Percentiles rank a stretch among this genome's conserved stretches.
Conservation (phyloP, 2,329 filamentous ascomycete species). For the Periconia sp. region DNA sequence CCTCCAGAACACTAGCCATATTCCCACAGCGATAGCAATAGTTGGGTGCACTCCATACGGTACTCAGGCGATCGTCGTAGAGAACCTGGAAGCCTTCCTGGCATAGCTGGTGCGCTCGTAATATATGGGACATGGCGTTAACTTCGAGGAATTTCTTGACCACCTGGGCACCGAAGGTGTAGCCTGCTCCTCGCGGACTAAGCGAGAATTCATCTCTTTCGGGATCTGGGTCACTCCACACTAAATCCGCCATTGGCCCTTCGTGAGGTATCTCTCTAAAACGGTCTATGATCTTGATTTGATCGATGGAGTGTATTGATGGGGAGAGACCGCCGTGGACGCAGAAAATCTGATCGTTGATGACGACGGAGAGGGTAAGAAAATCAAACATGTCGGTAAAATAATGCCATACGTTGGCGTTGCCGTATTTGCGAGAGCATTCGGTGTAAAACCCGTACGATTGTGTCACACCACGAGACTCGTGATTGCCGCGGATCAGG, state of each 20-base stretch:
- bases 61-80: constrained; percentile 91
- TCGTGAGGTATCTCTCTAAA: constrained; percentile 99
- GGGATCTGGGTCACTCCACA: constrained; percentile 98
- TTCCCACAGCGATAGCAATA: constrained; percentile 97
- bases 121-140: constrained; percentile 96
- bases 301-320: constrained; percentile 95
- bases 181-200: constrained; percentile 89
- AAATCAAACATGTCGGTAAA: constrained; percentile 99
- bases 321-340: constrained; percentile 78
- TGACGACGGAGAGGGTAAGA: constrained; percentile 92
- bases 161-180: constrained; percentile 96
- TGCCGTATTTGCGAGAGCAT: constrained; percentile 96
- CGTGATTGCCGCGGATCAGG: constrained; percentile 95
- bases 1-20: constrained; percentile 94
- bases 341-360: constrained; percentile 98
- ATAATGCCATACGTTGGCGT: constrained; percentile 98
- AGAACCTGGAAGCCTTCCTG: constrained; percentile 97
- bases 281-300: constrained; percentile 99
- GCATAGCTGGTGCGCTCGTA: constrained; percentile 96
- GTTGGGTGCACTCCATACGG: constrained; percentile 81
- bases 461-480: constrained; percentile 95
- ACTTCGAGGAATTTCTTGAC: constrained; percentile 98
- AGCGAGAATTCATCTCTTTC: constrained; percentile 96
- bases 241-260: constrained; percentile 98
- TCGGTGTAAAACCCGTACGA: constrained; percentile 99